Evolutionary conservation across 1,284 basidiomycete species (phyloP).

Genomic region (Cronartium ribicola): DNA sequence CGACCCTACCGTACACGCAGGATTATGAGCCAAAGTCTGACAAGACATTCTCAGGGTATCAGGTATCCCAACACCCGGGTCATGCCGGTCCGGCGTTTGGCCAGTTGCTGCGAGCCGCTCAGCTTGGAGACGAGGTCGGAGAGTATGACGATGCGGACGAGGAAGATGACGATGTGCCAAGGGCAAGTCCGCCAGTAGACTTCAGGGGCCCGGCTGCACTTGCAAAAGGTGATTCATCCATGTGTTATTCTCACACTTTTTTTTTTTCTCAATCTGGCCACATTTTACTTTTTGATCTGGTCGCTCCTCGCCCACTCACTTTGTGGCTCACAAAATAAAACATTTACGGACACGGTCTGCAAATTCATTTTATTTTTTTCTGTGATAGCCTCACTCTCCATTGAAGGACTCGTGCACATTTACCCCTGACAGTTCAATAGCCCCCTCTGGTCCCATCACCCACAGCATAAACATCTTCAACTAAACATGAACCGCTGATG

Average conservation of each 20-base stretch:
- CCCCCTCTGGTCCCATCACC: too few species aligned
- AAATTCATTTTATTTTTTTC: too few species aligned
- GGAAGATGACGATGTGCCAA: not conserved
- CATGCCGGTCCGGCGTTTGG: not conserved
- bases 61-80: not conserved
- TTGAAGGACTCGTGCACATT: too few species aligned
- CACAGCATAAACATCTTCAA: too few species aligned
- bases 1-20: not conserved
- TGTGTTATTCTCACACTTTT: too few species aligned
- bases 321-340: too few species aligned
- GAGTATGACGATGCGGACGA: constrained; percentile 2
- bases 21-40: not conserved
- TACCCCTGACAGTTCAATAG: too few species aligned
- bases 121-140: not conserved
- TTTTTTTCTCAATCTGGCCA: too few species aligned
- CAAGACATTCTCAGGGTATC: not conserved
- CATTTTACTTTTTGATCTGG: too few species aligned
- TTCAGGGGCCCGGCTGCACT: not conserved
- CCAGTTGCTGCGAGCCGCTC: not conserved
- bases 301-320: too few species aligned
- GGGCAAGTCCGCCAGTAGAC: not conserved
- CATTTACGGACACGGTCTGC: too few species aligned
- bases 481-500: constrained; percentile 5
- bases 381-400: too few species aligned
- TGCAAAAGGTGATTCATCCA: constrained; percentile 6